Evolutionary conservation across 2,329 filamentous ascomycete species (phyloP).

Genomic region (Colletotrichum somersetense): DNA sequence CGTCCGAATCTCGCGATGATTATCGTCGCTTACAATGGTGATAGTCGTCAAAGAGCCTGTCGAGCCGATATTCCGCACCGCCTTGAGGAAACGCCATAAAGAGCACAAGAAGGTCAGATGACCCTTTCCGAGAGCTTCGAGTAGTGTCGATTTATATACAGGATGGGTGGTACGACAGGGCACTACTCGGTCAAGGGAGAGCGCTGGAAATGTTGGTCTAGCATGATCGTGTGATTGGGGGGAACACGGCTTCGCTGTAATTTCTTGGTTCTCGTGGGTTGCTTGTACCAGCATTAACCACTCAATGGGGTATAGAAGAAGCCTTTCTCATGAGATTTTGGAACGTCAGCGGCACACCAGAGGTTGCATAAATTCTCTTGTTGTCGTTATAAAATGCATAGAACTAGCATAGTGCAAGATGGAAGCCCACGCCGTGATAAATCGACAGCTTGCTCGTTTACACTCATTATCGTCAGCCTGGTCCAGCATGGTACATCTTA

Average conservation of each 20-base stretch:
- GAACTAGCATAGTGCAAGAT: neutral
- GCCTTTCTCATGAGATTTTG: neutral
- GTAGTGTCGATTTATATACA: slow-evolving; percentile 1
- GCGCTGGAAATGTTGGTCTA: neutral
- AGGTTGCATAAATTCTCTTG: neutral
- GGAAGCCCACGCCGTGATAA: neutral
- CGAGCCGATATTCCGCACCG: neutral
- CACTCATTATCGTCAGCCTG: neutral
- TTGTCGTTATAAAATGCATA: neutral
- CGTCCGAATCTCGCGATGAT: slow-evolving; percentile 3
- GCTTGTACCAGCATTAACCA: neutral
- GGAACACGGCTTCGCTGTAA: neutral
- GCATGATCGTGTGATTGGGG: neutral
- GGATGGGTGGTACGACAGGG: slow-evolving; percentile 29
- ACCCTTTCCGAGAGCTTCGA: slow-evolving; percentile 20
- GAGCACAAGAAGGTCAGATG: slow-evolving; percentile 38
- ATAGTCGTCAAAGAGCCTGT: neutral
- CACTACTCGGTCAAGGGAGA: slow-evolving; percentile 8
- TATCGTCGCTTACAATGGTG: neutral
- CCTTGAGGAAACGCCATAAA: slow-evolving; percentile 13
- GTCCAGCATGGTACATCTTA: neutral
- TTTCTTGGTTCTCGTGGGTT: neutral
- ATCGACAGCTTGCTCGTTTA: neutral
- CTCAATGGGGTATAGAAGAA: neutral
- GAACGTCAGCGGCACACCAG: too few species aligned